Evolutionary conservation across 106 monocot species (phyloP), one percentile per base, ranked within the genome.

Genomic region (Dioscorea alata): DNA sequence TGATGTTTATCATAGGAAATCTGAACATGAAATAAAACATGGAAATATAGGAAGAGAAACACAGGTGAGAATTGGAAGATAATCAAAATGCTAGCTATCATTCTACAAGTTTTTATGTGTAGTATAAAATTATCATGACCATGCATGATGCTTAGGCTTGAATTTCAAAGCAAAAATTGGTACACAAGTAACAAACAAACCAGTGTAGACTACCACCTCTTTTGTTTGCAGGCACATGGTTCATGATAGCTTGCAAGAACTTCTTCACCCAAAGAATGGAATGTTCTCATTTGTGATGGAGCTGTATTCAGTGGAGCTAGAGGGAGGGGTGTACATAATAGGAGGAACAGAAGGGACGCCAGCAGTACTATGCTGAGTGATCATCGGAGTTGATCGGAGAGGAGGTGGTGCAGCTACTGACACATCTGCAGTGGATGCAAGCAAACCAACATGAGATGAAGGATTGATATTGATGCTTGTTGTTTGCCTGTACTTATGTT

Each of bases 271-370:
- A 35, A 89, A 89, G 60, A 79, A 91, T n/a, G 86, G 19, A 33
- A 83, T 78, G 69, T 97, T 92, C 23, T 97, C 96, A 51, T 92
- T 89, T 17, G 86, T 89, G 62, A 92, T 84, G 50, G 96, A 89
- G 75, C 96, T 97, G 71, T 92, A 92, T 60, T 85, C 86, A 4
- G 88, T 95, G 60, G 95, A 95, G 69, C 65, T 84, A 18, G 90
- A 82, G 4, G 85, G 83, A 21, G 81, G 84, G 22, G 83, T 81
- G 61, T 85, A 88, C 78, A 88, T 80, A n/a, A 88, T 72, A 9
- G 81, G 71, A 0, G 84, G 61, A 0, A 85, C 85, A 20, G 76
- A 59, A 16, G 74, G 31, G 2, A 72, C 62, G 12, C 62, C 54
- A 8, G 73, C 53, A 12, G 66, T 49, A 28, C 3, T 28, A 28